Evolutionary conservation across 495 filamentous ascomycete species (phyloP).

Genomic region (Tuber calosporum): DNA sequence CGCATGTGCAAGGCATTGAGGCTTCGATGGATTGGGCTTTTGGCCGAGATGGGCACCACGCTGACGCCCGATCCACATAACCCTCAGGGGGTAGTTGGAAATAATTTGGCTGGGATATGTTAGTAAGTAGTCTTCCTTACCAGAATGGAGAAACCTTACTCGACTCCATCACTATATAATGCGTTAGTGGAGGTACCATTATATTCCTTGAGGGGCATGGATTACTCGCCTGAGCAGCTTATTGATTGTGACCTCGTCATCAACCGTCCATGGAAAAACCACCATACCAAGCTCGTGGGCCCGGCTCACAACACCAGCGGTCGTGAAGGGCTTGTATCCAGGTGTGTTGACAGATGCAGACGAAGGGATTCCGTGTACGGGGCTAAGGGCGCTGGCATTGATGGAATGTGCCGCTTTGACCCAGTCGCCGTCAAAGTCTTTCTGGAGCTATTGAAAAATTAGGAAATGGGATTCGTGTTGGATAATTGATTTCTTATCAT

Average conservation of each 20-base stretch:
- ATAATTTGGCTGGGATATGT: conserved; percentile 27
- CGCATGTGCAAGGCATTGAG: conserved; percentile 13
- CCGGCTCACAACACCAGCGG: conserved; percentile 33
- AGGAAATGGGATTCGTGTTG: neutral
- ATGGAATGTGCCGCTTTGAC: conserved; percentile 41
- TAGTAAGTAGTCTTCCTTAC: neutral
- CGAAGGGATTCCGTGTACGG: conserved; percentile 31
- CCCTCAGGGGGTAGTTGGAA: conserved; percentile 42
- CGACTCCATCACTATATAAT: conserved; percentile 22
- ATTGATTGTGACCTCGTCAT: conserved; percentile 40
- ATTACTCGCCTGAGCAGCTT: conserved; percentile 38
- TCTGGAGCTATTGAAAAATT: conserved; percentile 13
- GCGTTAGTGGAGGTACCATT: conserved; percentile 8
- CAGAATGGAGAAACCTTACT: conserved; percentile 16
- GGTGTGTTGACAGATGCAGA: conserved; percentile 32
- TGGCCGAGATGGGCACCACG: conserved; percentile 25
- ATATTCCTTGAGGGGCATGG: neutral
- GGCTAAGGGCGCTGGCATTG: conserved; percentile 24
- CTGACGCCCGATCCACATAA: conserved; percentile 30
- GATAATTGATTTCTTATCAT: neutral
- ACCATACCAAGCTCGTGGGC: conserved; percentile 41
- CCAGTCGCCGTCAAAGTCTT: conserved; percentile 38
- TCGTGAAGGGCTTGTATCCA: conserved; percentile 36
- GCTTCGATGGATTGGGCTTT: conserved; percentile 16
- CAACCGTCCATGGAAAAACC: conserved; percentile 41